Base-by-base conservation (phyloP, 23 red algal genomes). In the Cyanidium caldarium region DNA sequence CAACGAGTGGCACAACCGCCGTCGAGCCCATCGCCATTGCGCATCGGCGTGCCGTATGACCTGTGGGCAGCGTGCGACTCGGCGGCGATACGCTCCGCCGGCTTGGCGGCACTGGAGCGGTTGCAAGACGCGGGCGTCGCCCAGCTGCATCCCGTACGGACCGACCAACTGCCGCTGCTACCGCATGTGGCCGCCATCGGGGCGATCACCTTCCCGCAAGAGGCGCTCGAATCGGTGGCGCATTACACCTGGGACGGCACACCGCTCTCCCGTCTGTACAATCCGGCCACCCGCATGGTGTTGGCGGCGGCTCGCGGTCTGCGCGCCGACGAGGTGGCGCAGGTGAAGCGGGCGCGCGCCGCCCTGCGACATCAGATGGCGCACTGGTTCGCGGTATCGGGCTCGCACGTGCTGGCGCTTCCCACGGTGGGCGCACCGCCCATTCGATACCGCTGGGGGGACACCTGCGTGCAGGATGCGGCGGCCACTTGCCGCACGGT, bases 391-490 rank as follows among this genome's bases (percentile, higher is more conserved):
- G 1, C 13, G 41, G 26, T 2, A 12, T 17, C 13, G 1, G 14
- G 25, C 34, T 16, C 43, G 19, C 61, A 79, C 38, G 58, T 69
- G 65, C 33, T 79, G 1, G 23, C 66, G 57, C 43, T 65, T 12
- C 75, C 75, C 2, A 51, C 75, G 39, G 43, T 40, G 1, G 75
- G 40, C 3, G 16, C 35, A 21, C 42, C 43, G 40, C 65, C 75
- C 38, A 35, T 65, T 65, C 15, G 12, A 1, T 65, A 70, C 34
- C 57, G 57, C 5, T 30, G 34, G 2, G 10, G 28, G 7, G 37
- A 12, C 1, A 79, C 58, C 17, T 35, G 58, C 14, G 40, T 25
- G 29, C 40, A 68, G 40, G 65, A 79, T 28, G 40, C 33, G 35
- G 33, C 15, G 26, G 34, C 65, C 14, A 65, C 67, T 40, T 69